Conservation (phyloP, 768 basidiomycete genomes). For the Exsudoporus frostii region DNA sequence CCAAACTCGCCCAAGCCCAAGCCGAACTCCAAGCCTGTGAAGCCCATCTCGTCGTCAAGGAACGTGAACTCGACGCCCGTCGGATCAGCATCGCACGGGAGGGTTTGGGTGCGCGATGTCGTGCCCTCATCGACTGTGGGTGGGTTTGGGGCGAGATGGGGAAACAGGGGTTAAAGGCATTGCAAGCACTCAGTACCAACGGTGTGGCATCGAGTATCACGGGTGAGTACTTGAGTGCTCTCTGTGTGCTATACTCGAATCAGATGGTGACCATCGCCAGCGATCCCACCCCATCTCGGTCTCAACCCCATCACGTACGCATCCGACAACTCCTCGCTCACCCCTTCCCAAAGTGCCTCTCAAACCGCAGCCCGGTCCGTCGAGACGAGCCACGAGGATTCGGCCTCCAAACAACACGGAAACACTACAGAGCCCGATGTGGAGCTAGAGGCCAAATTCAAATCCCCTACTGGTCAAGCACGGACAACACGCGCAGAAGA, state of each 20-base stretch:
- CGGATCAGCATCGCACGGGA: constrained; percentile 56
- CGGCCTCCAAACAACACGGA: constrained; percentile 2
- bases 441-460: background rate
- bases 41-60: constrained; percentile 64
- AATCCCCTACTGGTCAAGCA: background rate
- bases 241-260: background rate
- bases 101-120: constrained; percentile 60
- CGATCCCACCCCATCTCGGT: constrained; percentile 4
- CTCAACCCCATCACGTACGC: constrained; percentile 27
- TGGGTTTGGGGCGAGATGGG: constrained; percentile 68
- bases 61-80: constrained; percentile 54
- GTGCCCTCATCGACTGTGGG: constrained; percentile 67
- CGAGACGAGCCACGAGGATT: constrained; percentile 15
- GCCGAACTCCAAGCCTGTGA: constrained; percentile 83
- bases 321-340: constrained; percentile 62
- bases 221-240: constrained; percentile 3
- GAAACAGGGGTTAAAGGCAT: constrained; percentile 47
- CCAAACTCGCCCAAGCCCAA: constrained; percentile 65
- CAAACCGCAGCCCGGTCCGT: constrained; percentile 36
- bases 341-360: constrained; percentile 76
- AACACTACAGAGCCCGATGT: background rate
- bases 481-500: background rate
- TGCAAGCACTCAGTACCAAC: constrained; percentile 17
- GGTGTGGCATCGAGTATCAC: background rate
- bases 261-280: background rate